These are phyloP conservation scores for Brassica cretica DNA, from an alignment of 345 rosid genomes.

Conservation along the genomic window DNA sequence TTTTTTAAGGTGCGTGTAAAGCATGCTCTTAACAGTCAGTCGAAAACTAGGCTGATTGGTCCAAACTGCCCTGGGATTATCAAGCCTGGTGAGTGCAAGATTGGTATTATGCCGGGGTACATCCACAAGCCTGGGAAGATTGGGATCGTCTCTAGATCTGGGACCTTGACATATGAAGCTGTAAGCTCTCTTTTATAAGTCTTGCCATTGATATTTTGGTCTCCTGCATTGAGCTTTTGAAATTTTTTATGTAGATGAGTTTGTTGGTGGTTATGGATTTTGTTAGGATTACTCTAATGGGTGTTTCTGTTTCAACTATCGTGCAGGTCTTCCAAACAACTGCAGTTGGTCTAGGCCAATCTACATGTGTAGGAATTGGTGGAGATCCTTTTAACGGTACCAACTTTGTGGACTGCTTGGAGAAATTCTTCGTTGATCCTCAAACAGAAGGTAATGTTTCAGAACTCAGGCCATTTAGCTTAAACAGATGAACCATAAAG, in stretches of 20 bases:
- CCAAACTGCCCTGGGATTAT: conserved; percentile 98
- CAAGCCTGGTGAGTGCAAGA: conserved; percentile 95
- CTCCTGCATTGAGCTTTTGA: no score
- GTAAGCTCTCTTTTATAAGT: conserved; percentile 52
- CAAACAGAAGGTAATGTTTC: conserved; percentile 84
- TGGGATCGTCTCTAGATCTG: conserved; percentile 95
- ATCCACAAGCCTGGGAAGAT: conserved; percentile 96
- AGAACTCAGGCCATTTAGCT: background rate
- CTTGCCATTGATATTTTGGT: no score
- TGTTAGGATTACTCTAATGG: background rate
- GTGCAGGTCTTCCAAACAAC: conserved; percentile 95
- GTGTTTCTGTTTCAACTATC: background rate
- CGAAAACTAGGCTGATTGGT: conserved; percentile 89
- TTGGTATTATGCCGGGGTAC: conserved; percentile 99
- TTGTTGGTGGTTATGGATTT: background rate
- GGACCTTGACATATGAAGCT: conserved; percentile 98
- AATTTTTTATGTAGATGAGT: background rate
- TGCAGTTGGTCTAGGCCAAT: conserved; percentile 91
- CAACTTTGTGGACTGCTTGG: conserved; percentile 86
- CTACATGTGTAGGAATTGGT: conserved; percentile 95
- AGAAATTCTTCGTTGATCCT: conserved; percentile 79
- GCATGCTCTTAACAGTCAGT: conserved; percentile 84
- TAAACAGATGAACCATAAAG: background rate
- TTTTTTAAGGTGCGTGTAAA: conserved; percentile 82
- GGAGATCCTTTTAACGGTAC: conserved; percentile 99